phyloP scores from a whole-genome alignment of 352 stramenopile genomes.

The Phytophthora kernoviae region DNA sequence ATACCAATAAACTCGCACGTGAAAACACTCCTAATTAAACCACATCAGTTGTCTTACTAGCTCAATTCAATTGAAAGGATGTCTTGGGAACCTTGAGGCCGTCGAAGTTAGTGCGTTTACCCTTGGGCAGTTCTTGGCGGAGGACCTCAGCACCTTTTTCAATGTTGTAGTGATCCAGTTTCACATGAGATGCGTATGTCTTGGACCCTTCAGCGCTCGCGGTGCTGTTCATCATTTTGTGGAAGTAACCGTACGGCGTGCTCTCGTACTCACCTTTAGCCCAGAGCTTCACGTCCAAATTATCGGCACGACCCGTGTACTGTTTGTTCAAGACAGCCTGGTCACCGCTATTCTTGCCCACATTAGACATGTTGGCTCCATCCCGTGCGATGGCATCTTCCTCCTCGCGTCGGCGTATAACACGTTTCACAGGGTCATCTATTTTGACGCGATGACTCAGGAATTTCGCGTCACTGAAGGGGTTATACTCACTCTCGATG shows the following conservation, averaged over 20 bases:
- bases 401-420: conserved; percentile 64
- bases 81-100: conserved; percentile 46
- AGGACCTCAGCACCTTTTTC: conserved; percentile 51
- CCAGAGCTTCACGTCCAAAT: conserved; percentile 79
- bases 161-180: conserved; percentile 77
- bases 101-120: conserved; percentile 74
- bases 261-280: conserved; percentile 75
- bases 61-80: conserved; percentile 55
- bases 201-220: conserved; percentile 48
- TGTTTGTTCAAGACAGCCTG: conserved; percentile 3
- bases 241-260: conserved; percentile 85
- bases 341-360: conserved; percentile 9
- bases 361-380: conserved; percentile 40
- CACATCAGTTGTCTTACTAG: not conserved
- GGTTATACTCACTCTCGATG: conserved; percentile 86
- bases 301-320: conserved; percentile 50
- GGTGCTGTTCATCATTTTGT: conserved; percentile 79
- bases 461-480: conserved; percentile 67
- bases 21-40: too few species aligned
- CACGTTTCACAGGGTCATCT: conserved; percentile 73
- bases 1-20: too few species aligned
- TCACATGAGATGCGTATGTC: conserved; percentile 65
- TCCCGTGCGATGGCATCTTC: conserved; percentile 67
- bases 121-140: conserved; percentile 54
- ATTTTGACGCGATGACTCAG: conserved; percentile 49